Evolutionary conservation across 2,329 filamentous ascomycete genomes (phyloP).

Genomic region (Diaporthe vexans): DNA sequence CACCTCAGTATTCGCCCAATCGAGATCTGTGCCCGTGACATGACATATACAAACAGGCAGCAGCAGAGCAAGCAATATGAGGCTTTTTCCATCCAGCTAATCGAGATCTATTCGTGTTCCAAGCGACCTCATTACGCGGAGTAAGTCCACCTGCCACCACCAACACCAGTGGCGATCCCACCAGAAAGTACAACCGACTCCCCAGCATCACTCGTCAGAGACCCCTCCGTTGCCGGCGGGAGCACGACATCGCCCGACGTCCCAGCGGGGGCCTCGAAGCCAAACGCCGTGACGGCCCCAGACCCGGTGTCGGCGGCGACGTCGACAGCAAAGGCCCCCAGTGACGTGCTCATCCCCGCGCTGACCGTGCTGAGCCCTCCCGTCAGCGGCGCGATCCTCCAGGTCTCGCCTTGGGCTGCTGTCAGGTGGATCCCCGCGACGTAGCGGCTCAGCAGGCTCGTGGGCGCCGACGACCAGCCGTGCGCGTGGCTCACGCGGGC

Average conservation of each 20-base stretch:
- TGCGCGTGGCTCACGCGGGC: slow-evolving; percentile 51
- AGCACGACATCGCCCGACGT: slow-evolving; percentile 40
- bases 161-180: slow-evolving; percentile 33
- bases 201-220: slow-evolving; percentile 27
- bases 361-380: slow-evolving; percentile 52
- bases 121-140: slow-evolving; percentile 4
- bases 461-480: slow-evolving; percentile 54
- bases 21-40: slow-evolving; percentile 13
- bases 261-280: slow-evolving; percentile 37
- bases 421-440: slow-evolving; percentile 59
- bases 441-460: slow-evolving; percentile 53
- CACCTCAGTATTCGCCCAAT: background rate
- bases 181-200: slow-evolving; percentile 27
- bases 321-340: slow-evolving; percentile 37
- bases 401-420: slow-evolving; percentile 52
- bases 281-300: slow-evolving; percentile 38
- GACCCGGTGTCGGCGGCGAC: slow-evolving; percentile 35
- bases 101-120: slow-evolving; percentile 10
- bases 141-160: slow-evolving; percentile 38
- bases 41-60: background rate
- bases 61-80: background rate
- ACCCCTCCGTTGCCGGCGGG: slow-evolving; percentile 35
- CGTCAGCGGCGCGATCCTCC: slow-evolving; percentile 55
- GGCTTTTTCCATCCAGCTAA: background rate
- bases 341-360: slow-evolving; percentile 36